Percentiles rank a stretch among this genome's conserved stretches.
These are phyloP conservation scores for Chara braunii DNA, from an alignment of 139 green algal genomes.

Conservation along the genomic window DNA sequence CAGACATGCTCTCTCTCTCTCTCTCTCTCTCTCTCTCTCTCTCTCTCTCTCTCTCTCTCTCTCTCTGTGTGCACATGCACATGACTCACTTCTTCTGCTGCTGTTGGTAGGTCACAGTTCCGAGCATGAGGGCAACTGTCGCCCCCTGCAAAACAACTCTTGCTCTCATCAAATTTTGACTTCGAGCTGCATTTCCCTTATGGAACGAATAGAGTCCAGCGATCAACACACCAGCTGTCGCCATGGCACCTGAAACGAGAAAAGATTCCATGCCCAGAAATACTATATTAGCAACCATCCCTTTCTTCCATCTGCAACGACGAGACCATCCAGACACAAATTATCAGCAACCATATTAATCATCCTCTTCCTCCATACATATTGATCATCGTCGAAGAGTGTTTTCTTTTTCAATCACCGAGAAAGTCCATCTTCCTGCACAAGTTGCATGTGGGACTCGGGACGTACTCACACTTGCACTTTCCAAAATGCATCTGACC, in stretches of 20 bases:
- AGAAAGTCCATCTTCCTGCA: too few relatives aligned
- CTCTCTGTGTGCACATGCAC: background rate
- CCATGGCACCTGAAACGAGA: conserved; percentile 29
- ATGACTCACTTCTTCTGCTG: background rate
- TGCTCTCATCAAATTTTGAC: conserved; percentile 45
- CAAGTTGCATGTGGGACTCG: too few relatives aligned
- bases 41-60: background rate
- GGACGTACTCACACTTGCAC: too few relatives aligned
- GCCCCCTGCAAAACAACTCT: conserved; percentile 44
- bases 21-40: background rate
- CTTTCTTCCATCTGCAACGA: too few relatives aligned
- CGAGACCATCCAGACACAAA: too few relatives aligned
- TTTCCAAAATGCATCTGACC: too few relatives aligned
- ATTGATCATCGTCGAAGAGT: too few relatives aligned
- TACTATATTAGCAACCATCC: too few relatives aligned
- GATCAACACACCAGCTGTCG: conserved; percentile 30
- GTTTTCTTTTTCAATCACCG: too few relatives aligned
- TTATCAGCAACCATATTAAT: too few relatives aligned
- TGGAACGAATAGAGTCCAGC: conserved; percentile 42
- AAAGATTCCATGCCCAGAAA: too few relatives aligned
- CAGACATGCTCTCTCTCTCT: background rate
- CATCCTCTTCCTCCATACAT: too few relatives aligned
- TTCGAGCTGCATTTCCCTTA: conserved; percentile 29
- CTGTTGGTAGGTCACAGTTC: conserved; percentile 4
- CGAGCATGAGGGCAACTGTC: conserved; percentile 48